Evolutionary conservation across 768 basidiomycete genomes (phyloP).

Genomic region (Sporobolomyces phaffii): DNA sequence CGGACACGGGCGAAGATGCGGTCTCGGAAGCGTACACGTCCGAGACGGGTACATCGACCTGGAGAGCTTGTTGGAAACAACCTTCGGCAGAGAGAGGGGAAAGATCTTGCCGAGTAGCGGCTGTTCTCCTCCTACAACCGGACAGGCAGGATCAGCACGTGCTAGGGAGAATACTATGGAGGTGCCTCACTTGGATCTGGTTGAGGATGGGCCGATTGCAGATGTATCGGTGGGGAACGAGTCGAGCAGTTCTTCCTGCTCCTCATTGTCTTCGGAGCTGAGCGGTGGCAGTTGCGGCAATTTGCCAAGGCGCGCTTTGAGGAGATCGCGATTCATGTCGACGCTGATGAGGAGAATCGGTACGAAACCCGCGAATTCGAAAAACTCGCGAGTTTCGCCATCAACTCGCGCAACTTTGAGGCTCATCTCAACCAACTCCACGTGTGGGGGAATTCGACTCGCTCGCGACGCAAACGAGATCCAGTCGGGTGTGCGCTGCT

Average conservation of each 20-base stretch:
- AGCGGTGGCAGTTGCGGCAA: slow-evolving; percentile 58
- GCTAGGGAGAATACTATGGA: too few relatives aligned
- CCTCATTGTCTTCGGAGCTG: slow-evolving; percentile 45
- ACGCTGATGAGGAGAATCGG: too few relatives aligned
- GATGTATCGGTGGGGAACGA: slow-evolving; percentile 44
- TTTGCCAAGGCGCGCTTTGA: slow-evolving; percentile 67
- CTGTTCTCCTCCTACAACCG: background rate
- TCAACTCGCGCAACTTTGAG: too few relatives aligned
- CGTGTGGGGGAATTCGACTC: too few relatives aligned
- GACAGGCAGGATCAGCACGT: too few relatives aligned
- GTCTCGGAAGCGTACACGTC: background rate
- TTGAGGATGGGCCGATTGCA: background rate
- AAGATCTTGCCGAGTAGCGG: slow-evolving; percentile 48
- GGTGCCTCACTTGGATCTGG: background rate
- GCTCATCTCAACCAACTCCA: too few relatives aligned
- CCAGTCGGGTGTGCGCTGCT: too few relatives aligned
- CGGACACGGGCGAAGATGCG: slow-evolving; percentile 48
- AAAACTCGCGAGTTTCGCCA: too few relatives aligned
- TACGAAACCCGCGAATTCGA: too few relatives aligned
- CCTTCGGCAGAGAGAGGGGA: slow-evolving; percentile 68
- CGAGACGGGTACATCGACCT: slow-evolving; percentile 59
- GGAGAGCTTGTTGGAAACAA: slow-evolving; percentile 73
- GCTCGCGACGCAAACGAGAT: too few relatives aligned
- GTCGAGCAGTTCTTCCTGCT: slow-evolving; percentile 57
- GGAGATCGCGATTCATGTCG: slow-evolving; percentile 66